phyloP scores from a whole-genome alignment of 148 eudicot species.

The Pharnaceum exiguum region DNA sequence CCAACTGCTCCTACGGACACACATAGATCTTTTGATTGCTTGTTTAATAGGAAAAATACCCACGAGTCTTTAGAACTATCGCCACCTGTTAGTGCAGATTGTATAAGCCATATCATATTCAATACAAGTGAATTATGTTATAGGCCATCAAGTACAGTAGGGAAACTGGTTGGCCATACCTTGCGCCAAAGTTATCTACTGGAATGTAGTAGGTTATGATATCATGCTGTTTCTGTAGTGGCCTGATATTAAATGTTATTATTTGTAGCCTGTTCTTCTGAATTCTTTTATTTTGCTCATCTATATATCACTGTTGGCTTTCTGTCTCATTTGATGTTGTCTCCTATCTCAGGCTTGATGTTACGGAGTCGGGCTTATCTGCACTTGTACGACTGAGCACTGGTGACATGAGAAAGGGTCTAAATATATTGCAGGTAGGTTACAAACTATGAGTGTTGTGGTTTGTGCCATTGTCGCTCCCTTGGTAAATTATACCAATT shows the following conservation, averaged over 20 bases:
- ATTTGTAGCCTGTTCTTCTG: slow-evolving; percentile 1
- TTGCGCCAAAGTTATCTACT: too few species aligned
- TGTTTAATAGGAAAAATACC: too few species aligned
- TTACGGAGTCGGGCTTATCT: slow-evolving; percentile 64
- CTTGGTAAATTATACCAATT: not conserved
- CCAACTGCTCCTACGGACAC: too few species aligned
- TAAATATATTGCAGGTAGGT: slow-evolving; percentile 87
- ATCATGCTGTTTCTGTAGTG: too few species aligned
- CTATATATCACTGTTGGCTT: not conserved
- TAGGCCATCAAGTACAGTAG: too few species aligned
- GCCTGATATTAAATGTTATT: too few species aligned
- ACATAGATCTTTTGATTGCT: too few species aligned
- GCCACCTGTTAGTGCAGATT: too few species aligned
- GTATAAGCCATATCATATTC: too few species aligned
- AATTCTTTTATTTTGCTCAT: not conserved
- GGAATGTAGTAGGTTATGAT: not conserved
- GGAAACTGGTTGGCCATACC: too few species aligned
- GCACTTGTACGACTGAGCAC: slow-evolving; percentile 88
- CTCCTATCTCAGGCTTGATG: slow-evolving; percentile 59
- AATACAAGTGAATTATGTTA: too few species aligned
- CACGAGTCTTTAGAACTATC: too few species aligned
- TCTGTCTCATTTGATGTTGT: slow-evolving; percentile 1
- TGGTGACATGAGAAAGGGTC: slow-evolving; percentile 98
- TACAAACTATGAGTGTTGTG: not conserved
- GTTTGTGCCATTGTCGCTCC: not conserved